Conservation (phyloP, 257 asterid species). For the Ligustrum vulgare region DNA sequence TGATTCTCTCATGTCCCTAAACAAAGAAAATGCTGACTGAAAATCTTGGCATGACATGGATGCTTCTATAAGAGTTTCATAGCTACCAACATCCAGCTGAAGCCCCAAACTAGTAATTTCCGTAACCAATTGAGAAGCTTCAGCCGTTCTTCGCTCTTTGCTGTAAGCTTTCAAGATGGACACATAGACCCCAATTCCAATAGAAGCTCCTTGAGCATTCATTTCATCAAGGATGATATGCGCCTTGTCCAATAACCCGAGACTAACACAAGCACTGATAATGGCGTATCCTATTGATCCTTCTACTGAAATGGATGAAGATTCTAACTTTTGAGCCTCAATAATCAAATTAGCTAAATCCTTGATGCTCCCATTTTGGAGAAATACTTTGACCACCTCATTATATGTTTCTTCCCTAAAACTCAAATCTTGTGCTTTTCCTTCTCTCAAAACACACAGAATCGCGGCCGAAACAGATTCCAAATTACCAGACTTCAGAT, state of each 20-base stretch:
- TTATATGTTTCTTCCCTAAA: conserved; percentile 52
- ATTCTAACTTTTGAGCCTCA: conserved; percentile 74
- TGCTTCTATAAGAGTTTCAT: conserved; percentile 75
- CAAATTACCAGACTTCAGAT: conserved; percentile 58
- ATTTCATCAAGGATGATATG: conserved; percentile 79
- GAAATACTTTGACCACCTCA: conserved; percentile 63
- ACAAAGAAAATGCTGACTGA: conserved; percentile 85
- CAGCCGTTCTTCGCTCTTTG: conserved; percentile 79
- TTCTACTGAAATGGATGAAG: conserved; percentile 50
- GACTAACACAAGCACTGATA: conserved; percentile 64
- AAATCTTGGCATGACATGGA: conserved; percentile 95
- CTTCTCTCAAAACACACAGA: conserved; percentile 51
- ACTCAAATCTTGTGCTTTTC: conserved; percentile 30
- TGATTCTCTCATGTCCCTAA: conserved; percentile 92
- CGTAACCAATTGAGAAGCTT: conserved; percentile 81
- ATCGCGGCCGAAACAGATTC: conserved; percentile 54
- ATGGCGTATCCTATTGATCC: conserved; percentile 73
- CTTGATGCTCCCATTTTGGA: conserved; percentile 53
- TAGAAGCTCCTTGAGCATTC: conserved; percentile 62
- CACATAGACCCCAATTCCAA: conserved; percentile 76
- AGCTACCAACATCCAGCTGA: conserved; percentile 54
- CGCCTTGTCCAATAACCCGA: conserved; percentile 68
- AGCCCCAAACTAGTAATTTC: conserved; percentile 65
- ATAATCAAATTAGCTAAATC: conserved; percentile 58
- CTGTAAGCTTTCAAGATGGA: conserved; percentile 78